These are phyloP conservation scores for Sequoia sempervirens DNA, from an alignment of 75 land plant species.

Conservation along the genomic window DNA sequence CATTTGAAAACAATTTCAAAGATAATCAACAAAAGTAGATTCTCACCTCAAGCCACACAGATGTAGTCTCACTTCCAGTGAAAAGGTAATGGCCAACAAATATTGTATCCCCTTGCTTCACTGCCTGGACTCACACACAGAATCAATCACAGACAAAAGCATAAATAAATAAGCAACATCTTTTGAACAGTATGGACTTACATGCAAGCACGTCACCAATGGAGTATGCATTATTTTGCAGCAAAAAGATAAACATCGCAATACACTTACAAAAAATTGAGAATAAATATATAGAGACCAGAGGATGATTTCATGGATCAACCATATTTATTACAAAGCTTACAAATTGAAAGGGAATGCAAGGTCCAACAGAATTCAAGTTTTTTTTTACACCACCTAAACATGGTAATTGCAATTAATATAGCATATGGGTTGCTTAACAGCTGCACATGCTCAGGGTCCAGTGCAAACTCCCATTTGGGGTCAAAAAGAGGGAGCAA, in stretches of 20 bases:
- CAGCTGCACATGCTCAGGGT: not conserved
- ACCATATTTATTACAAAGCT: not conserved
- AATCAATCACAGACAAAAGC: not conserved
- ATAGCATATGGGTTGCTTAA: not conserved
- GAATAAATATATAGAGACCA: not conserved
- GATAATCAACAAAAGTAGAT: not conserved
- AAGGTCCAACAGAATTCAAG: too few relatives aligned
- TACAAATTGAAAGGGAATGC: too few relatives aligned
- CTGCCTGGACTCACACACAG: slow-evolving; percentile 42
- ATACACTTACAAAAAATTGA: not conserved
- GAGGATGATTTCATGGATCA: not conserved
- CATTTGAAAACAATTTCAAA: not conserved
- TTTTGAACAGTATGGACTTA: not conserved
- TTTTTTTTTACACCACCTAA: not conserved
- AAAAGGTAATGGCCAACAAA: slow-evolving; percentile 88
- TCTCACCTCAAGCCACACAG: slow-evolving; percentile 90
- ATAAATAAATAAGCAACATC: not conserved
- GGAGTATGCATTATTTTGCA: not conserved
- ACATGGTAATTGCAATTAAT: not conserved
- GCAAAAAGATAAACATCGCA: not conserved
- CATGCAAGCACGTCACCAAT: not conserved
- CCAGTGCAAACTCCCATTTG: too few relatives aligned
- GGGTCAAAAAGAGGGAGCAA: not conserved
- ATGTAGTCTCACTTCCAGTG: slow-evolving; percentile 94
- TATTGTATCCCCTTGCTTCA: slow-evolving; percentile 80